Evolutionary conservation across 2,329 filamentous ascomycete species (phyloP).

Genomic region (Phoma sp.): DNA sequence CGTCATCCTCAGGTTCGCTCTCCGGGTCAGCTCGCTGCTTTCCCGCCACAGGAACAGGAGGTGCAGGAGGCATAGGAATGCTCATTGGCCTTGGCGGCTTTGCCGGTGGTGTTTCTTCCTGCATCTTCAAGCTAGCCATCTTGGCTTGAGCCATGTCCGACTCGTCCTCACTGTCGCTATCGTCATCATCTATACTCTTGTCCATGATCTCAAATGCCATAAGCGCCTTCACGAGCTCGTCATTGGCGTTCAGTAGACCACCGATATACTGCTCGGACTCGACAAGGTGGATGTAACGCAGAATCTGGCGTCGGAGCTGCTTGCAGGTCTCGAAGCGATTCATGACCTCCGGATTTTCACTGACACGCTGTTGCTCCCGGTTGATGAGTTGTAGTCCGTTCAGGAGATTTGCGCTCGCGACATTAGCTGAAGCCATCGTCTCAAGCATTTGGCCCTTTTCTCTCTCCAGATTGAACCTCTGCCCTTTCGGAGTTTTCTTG

Average conservation of each 20-base stretch:
- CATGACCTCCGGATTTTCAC: conserved; percentile 77
- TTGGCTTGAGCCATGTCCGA: conserved; percentile 46
- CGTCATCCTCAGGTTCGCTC: conserved; percentile 65
- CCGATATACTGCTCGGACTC: conserved; percentile 91
- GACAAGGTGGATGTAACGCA: conserved; percentile 91
- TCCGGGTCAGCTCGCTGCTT: conserved; percentile 59
- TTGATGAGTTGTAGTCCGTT: conserved; percentile 92
- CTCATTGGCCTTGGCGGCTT: conserved; percentile 57
- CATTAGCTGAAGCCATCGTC: conserved; percentile 85
- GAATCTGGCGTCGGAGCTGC: conserved; percentile 77
- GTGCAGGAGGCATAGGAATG: conserved; percentile 44
- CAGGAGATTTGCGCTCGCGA: conserved; percentile 87
- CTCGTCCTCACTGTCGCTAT: conserved; percentile 67
- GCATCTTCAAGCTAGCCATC: conserved; percentile 54
- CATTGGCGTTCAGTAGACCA: conserved; percentile 88
- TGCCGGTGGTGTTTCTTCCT: conserved; percentile 51
- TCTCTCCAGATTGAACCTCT: conserved; percentile 80
- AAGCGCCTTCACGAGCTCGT: conserved; percentile 89
- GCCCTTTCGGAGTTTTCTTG: conserved; percentile 59
- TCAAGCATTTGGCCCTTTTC: conserved; percentile 88
- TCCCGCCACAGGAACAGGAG: conserved; percentile 32
- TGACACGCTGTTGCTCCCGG: conserved; percentile 84
- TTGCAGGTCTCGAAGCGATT: conserved; percentile 87
- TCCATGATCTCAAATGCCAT: conserved; percentile 96
- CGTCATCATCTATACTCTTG: conserved; percentile 76